Conservation (phyloP, 2,329 filamentous ascomycete genomes). For the Seiridium cupressi region DNA sequence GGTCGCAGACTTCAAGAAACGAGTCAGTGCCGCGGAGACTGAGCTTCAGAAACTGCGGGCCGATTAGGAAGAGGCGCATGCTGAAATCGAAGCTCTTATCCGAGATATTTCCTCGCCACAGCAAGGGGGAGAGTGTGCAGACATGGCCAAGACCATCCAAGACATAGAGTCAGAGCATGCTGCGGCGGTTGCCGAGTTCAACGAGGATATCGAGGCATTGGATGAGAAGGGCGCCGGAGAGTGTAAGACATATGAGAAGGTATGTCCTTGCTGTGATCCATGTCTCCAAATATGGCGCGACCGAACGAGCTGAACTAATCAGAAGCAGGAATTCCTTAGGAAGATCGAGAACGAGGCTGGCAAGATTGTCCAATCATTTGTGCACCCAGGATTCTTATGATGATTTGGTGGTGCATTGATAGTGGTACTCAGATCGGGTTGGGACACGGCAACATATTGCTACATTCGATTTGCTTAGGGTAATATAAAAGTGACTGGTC, state of each 20-base stretch:
- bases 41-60: slow-evolving; percentile 22
- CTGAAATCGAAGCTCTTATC: slow-evolving; percentile 19
- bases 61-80: slow-evolving; percentile 20
- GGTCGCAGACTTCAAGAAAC: slow-evolving; percentile 10
- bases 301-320: slow-evolving; percentile 23
- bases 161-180: slow-evolving; percentile 18
- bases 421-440: too few relatives aligned
- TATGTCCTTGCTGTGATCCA: slow-evolving; percentile 7
- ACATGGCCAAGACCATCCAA: slow-evolving; percentile 10
- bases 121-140: slow-evolving; percentile 4
- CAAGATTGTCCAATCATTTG: slow-evolving; percentile 22
- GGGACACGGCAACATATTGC: too few relatives aligned
- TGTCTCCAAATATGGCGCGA: not conserved
- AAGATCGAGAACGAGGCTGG: slow-evolving; percentile 23
- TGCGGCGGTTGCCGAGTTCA: slow-evolving; percentile 15
- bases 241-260: slow-evolving; percentile 26
- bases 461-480: too few relatives aligned
- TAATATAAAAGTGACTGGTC: too few relatives aligned
- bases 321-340: slow-evolving; percentile 25
- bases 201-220: slow-evolving; percentile 17
- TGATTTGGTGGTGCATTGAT: not conserved
- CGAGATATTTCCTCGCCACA: slow-evolving; percentile 5
- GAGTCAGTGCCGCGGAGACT: slow-evolving; percentile 3
- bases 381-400: slow-evolving; percentile 7
- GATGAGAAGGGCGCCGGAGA: slow-evolving; percentile 25